A percentile compares a stretch with the other conserved stretches of the same genome.
Conservation (phyloP, 805 yeast genomes). For the Torulaspora quercuum region DNA sequence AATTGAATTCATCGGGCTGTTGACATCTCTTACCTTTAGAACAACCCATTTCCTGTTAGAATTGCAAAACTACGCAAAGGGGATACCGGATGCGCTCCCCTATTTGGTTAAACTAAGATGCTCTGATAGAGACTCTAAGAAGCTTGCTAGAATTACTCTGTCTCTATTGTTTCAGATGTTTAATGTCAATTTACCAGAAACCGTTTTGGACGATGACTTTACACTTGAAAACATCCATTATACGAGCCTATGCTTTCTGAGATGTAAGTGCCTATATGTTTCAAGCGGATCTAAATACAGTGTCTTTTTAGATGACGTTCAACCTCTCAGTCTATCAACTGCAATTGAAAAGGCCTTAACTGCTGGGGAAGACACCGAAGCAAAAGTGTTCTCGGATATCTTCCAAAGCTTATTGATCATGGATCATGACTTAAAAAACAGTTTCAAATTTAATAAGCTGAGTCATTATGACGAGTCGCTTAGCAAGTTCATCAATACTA, state of each 20-base stretch:
- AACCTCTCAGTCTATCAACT: slow-evolving; percentile 14
- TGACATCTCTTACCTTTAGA: slow-evolving; percentile 19
- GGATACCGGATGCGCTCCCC: slow-evolving; percentile 11
- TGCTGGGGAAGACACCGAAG: slow-evolving; percentile 1
- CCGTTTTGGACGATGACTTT: slow-evolving; percentile 10
- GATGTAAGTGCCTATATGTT: slow-evolving; percentile 19
- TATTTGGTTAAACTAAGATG: slow-evolving; percentile 19
- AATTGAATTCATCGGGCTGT: slow-evolving; percentile 23
- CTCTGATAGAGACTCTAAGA: slow-evolving; percentile 14
- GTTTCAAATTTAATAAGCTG: slow-evolving; percentile 25
- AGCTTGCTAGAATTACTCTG: slow-evolving; percentile 23
- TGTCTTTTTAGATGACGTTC: slow-evolving; percentile 17
- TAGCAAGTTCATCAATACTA: slow-evolving; percentile 9
- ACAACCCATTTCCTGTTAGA: slow-evolving; percentile 16
- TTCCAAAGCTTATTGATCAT: slow-evolving; percentile 22
- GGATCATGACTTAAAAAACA: slow-evolving; percentile 13
- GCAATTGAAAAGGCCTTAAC: slow-evolving; percentile 9
- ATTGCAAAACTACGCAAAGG: slow-evolving; percentile 20
- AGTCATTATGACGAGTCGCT: slow-evolving; percentile 15
- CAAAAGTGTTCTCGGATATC: slow-evolving; percentile 12
- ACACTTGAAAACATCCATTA: slow-evolving; percentile 20
- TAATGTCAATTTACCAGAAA: slow-evolving; percentile 19
- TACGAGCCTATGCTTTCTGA: slow-evolving; percentile 21
- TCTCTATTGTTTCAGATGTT: slow-evolving; percentile 21
- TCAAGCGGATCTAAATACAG: slow-evolving; percentile 9